Conservation (phyloP, 495 filamentous ascomycete species). For the Astrothelium macrocarpum region DNA sequence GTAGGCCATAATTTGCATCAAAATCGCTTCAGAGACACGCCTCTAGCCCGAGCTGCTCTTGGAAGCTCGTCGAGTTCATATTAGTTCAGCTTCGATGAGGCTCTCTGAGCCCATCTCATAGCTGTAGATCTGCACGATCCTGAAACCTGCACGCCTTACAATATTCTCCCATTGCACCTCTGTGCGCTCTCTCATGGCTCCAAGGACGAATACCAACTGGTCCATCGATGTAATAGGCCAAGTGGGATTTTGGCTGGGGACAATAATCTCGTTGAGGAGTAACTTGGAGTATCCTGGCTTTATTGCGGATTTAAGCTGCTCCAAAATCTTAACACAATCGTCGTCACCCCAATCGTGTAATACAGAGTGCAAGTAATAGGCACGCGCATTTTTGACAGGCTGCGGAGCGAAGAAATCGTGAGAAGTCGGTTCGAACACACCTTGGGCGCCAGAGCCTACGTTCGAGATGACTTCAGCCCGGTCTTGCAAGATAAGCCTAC, state of each 20-base stretch:
- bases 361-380: constrained; percentile 26
- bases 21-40: too few species aligned
- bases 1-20: too few species aligned
- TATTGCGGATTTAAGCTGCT: constrained; percentile 28
- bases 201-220: constrained; percentile 37
- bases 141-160: constrained; percentile 13
- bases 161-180: constrained; percentile 35
- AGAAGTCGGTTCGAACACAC: neutral
- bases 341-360: constrained; percentile 17
- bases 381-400: constrained; percentile 35
- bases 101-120: constrained; percentile 1
- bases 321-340: constrained; percentile 8
- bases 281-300: constrained; percentile 40
- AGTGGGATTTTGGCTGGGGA: constrained; percentile 35
- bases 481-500: constrained; percentile 43
- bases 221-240: constrained; percentile 38
- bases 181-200: constrained; percentile 31
- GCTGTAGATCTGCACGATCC: constrained; percentile 7
- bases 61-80: too few species aligned
- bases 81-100: constrained; percentile 10
- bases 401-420: constrained; percentile 47
- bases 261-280: constrained; percentile 45
- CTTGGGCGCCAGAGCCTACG: constrained; percentile 11
- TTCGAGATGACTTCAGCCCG: constrained; percentile 32
- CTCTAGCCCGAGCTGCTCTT: too few species aligned